phyloP scores from a whole-genome alignment of 2,329 filamentous ascomycete genomes.

The Fusarium sp. region DNA sequence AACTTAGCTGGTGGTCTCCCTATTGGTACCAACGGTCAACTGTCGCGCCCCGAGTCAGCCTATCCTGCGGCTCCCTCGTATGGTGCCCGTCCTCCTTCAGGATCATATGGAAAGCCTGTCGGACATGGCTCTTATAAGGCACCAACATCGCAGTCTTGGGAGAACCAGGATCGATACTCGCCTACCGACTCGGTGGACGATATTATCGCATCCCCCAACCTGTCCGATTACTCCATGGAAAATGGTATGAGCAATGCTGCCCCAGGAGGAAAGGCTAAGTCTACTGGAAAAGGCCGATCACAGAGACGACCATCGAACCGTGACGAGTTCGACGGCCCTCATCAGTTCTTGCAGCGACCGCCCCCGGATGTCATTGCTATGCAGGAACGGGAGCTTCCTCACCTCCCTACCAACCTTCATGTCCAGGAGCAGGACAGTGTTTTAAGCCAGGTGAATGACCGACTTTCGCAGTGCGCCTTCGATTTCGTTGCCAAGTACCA shows the following conservation, averaged over 20 bases:
- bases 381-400: slow-evolving; percentile 84
- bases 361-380: slow-evolving; percentile 77
- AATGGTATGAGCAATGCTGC: slow-evolving; percentile 59
- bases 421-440: slow-evolving; percentile 89
- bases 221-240: slow-evolving; percentile 72
- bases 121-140: slow-evolving; percentile 57
- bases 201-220: slow-evolving; percentile 68
- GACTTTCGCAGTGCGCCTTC: slow-evolving; percentile 86
- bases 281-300: slow-evolving; percentile 62
- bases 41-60: slow-evolving; percentile 57
- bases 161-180: slow-evolving; percentile 65
- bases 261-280: slow-evolving; percentile 60
- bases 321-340: slow-evolving; percentile 90
- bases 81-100: slow-evolving; percentile 59
- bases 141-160: slow-evolving; percentile 61
- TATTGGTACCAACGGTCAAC: slow-evolving; percentile 54
- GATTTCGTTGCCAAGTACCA: slow-evolving; percentile 93
- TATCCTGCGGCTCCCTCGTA: slow-evolving; percentile 58
- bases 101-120: slow-evolving; percentile 52
- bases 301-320: slow-evolving; percentile 82
- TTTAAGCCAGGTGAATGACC: slow-evolving; percentile 83
- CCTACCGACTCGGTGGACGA: slow-evolving; percentile 71
- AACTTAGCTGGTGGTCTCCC: slow-evolving; percentile 46
- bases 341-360: slow-evolving; percentile 83
- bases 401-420: slow-evolving; percentile 84